phyloP scores from a whole-genome alignment of 306 rosid genomes.

The Malus sylvestris region DNA sequence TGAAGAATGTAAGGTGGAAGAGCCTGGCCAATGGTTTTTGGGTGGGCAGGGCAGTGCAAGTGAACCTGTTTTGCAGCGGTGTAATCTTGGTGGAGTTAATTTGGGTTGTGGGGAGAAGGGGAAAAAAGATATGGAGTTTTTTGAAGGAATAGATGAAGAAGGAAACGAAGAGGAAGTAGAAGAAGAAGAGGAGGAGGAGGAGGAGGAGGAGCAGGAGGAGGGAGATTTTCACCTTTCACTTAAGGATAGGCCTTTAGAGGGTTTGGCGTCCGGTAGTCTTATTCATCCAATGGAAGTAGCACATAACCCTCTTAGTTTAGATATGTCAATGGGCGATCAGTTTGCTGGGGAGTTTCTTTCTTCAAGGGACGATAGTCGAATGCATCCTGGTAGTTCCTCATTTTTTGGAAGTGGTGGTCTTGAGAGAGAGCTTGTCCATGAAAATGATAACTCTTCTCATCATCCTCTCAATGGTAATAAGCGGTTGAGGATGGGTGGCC shows the following conservation, averaged over 20 bases:
- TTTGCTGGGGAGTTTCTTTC: constrained; percentile 51
- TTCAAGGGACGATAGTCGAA: constrained; percentile 55
- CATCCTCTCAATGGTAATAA: constrained; percentile 52
- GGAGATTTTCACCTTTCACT: constrained; percentile 50
- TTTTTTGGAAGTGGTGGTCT: constrained; percentile 59
- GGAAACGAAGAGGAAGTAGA: constrained; percentile 25
- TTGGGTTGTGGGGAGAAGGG: constrained; percentile 27
- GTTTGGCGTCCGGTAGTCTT: constrained; percentile 53
- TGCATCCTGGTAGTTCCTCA: constrained; percentile 43
- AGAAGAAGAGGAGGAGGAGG: constrained; percentile 33
- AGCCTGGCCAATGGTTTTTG: constrained; percentile 46
- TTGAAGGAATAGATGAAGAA: constrained; percentile 26
- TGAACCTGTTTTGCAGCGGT: constrained; percentile 47
- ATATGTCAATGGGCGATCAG: constrained; percentile 59
- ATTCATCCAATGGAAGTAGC: constrained; percentile 48
- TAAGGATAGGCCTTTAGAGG: constrained; percentile 49
- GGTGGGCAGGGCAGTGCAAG: constrained; percentile 30
- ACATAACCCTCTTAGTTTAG: constrained; percentile 46
- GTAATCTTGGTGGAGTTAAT: constrained; percentile 31
- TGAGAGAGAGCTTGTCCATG: constrained; percentile 60
- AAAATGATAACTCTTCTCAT: constrained; percentile 44
- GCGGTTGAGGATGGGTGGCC: constrained; percentile 55
- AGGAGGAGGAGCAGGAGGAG: constrained; percentile 44
- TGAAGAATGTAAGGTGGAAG: constrained; percentile 47
- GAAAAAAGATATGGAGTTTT: constrained; percentile 27